phyloP scores from a whole-genome alignment of 345 rosid species.

The Bruguiera parviflora region DNA sequence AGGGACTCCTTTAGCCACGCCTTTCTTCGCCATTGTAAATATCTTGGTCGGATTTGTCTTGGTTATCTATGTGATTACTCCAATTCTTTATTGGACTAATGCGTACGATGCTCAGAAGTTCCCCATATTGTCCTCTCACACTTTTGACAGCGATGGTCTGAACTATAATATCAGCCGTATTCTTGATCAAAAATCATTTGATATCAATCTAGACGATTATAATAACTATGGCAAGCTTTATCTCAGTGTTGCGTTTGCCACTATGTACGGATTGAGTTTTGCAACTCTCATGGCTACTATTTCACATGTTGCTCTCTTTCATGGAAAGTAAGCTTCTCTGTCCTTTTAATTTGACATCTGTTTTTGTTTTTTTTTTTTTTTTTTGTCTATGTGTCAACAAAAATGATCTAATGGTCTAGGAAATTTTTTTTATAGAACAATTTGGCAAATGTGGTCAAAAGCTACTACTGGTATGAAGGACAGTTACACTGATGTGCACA shows the following conservation, averaged over 20 bases:
- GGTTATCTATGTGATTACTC: conserved; percentile 49
- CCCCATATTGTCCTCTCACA: conserved; percentile 50
- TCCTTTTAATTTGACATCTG: no score
- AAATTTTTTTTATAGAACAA: conserved; percentile 31
- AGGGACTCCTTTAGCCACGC: conserved; percentile 71
- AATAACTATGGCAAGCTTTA: conserved; percentile 70
- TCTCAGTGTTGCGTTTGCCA: conserved; percentile 58
- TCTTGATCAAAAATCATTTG: conserved; percentile 41
- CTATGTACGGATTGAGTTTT: conserved; percentile 60
- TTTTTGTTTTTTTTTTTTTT: no score
- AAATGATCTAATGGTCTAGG: no score
- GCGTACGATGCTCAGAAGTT: conserved; percentile 47
- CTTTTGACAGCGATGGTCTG: conserved; percentile 47
- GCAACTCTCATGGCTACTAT: conserved; percentile 52
- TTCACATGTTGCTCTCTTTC: conserved; percentile 66
- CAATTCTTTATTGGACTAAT: conserved; percentile 57
- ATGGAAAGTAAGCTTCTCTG: conserved; percentile 52
- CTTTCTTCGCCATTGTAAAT: conserved; percentile 62
- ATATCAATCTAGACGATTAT: conserved; percentile 39
- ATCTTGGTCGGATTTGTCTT: conserved; percentile 50
- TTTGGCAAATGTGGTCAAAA: conserved; percentile 67
- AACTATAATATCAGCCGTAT: conserved; percentile 55
- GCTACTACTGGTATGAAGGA: conserved; percentile 39
- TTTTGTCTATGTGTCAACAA: no score
- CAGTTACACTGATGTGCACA: conserved; percentile 41